These are phyloP conservation scores for Urochloa ruziziensis DNA, from an alignment of 176 grass and related monocot genomes.

Conservation along the genomic window DNA sequence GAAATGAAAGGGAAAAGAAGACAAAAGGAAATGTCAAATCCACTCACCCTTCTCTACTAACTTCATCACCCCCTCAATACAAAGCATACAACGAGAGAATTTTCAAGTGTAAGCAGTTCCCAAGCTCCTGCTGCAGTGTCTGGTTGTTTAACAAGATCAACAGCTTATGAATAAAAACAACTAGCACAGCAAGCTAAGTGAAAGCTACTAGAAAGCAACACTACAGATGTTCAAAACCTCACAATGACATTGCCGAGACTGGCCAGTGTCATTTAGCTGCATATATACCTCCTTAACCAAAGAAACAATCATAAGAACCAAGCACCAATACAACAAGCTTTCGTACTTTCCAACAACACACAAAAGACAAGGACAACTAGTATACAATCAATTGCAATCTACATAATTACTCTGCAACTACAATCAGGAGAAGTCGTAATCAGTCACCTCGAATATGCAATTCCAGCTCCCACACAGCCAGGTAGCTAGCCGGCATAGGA, in stretches of 20 bases:
- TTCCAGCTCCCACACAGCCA: background rate
- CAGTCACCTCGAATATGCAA: conserved; percentile 32
- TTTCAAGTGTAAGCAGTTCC: background rate
- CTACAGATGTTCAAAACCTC: background rate
- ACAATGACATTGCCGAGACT: background rate
- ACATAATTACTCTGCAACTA: conserved; percentile 25
- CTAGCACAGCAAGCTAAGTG: background rate
- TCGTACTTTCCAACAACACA: conserved; percentile 1
- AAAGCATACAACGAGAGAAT: conserved; percentile 10
- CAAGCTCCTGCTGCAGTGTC: background rate
- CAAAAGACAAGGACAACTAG: background rate
- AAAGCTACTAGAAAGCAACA: background rate
- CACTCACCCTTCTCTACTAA: background rate
- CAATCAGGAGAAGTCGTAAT: background rate
- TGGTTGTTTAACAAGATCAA: conserved; percentile 15
- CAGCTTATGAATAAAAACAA: conserved; percentile 6
- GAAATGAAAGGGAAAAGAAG: background rate
- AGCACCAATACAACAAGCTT: background rate
- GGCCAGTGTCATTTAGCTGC: background rate
- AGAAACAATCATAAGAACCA: conserved; percentile 10
- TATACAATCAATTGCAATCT: conserved; percentile 24
- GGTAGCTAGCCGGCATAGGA: conserved; percentile 52
- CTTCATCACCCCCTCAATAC: background rate
- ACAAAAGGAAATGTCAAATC: background rate
- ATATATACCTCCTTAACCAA: conserved; percentile 31